Conservation (phyloP, 2,329 filamentous ascomycete genomes). For the Sordariomycetes sp. region DNA sequence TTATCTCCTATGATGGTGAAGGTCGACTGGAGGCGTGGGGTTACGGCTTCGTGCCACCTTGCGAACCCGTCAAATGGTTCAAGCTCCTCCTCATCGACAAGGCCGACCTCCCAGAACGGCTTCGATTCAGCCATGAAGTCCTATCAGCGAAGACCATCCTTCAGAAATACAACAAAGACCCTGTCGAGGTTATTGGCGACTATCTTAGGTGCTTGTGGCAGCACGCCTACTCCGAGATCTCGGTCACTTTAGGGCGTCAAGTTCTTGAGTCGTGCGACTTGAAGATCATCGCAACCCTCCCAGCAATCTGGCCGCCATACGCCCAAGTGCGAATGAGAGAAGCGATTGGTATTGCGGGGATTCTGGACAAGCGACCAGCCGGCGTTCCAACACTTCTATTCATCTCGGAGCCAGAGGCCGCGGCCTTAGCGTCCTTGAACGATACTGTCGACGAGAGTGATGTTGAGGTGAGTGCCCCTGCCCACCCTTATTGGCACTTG, state of each 20-base stretch:
- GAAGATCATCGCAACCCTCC: conserved; percentile 30
- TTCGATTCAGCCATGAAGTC: conserved; percentile 8
- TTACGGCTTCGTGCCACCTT: conserved; percentile 7
- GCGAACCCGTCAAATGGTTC: conserved; percentile 17
- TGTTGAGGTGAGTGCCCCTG: not conserved
- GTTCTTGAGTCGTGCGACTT: conserved; percentile 11
- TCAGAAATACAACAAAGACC: conserved; percentile 7
- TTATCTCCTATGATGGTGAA: conserved; percentile 7
- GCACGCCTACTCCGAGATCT: conserved; percentile 5
- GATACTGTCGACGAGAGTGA: conserved; percentile 11
- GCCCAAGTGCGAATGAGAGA: conserved; percentile 24
- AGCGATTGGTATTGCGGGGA: conserved; percentile 23
- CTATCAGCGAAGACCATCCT: conserved; percentile 8
- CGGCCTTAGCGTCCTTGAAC: conserved; percentile 25
- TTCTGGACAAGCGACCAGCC: conserved; percentile 15
- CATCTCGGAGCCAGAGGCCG: conserved; percentile 34
- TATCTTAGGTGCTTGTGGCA: conserved; percentile 17
- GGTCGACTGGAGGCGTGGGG: conserved; percentile 10
- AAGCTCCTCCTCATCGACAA: conserved; percentile 19
- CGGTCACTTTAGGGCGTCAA: not conserved
- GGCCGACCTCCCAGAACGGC: conserved; percentile 9
- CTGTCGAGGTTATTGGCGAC: conserved; percentile 12
- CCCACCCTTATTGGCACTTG: not conserved
- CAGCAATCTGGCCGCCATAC: conserved; percentile 35
- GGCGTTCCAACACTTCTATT: conserved; percentile 22